Percentiles rank a stretch among this genome's conserved stretches.
Evolutionary conservation across 2,329 filamentous ascomycete species (phyloP).

Genomic region (Coleophoma eucalyptorum): DNA sequence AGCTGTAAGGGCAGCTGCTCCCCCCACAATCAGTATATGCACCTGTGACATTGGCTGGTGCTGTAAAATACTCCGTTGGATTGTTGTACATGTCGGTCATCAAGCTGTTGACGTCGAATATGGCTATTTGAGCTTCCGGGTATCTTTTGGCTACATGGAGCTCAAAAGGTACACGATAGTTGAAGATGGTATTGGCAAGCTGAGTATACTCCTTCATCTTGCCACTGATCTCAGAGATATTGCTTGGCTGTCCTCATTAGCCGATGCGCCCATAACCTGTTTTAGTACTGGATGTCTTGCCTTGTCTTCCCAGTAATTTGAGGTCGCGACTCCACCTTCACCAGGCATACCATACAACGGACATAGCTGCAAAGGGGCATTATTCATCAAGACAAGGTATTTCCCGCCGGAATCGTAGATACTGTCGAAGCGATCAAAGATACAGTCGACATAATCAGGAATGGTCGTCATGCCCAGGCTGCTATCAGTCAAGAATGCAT

Average conservation of each 20-base stretch:
- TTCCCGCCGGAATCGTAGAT: slow-evolving; percentile 65
- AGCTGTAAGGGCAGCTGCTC: slow-evolving; percentile 30
- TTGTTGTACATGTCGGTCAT: slow-evolving; percentile 61
- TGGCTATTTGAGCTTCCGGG: slow-evolving; percentile 56
- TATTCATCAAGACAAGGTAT: slow-evolving; percentile 70
- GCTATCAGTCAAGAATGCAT: slow-evolving; percentile 62
- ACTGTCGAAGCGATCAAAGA: slow-evolving; percentile 58
- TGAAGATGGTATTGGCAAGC: slow-evolving; percentile 43
- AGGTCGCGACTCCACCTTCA: slow-evolving; percentile 36
- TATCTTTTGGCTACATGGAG: slow-evolving; percentile 40
- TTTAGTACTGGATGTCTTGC: slow-evolving; percentile 6
- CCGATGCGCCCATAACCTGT: slow-evolving; percentile 1
- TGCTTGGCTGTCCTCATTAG: slow-evolving; percentile 39
- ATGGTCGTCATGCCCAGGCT: slow-evolving; percentile 56
- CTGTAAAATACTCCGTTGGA: slow-evolving; percentile 57
- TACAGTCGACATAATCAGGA: slow-evolving; percentile 62
- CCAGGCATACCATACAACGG: slow-evolving; percentile 58
- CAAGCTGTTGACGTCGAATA: slow-evolving; percentile 65
- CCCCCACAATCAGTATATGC: slow-evolving; percentile 51
- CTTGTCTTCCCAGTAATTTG: slow-evolving; percentile 39
- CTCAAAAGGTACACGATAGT: slow-evolving; percentile 46
- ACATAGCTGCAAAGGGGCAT: slow-evolving; percentile 61
- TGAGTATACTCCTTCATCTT: slow-evolving; percentile 48
- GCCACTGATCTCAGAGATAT: slow-evolving; percentile 40
- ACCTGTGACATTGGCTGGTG: slow-evolving; percentile 58